These are phyloP conservation scores for Penicillium sp. DNA, from an alignment of 2,329 filamentous ascomycete genomes.

Conservation along the genomic window DNA sequence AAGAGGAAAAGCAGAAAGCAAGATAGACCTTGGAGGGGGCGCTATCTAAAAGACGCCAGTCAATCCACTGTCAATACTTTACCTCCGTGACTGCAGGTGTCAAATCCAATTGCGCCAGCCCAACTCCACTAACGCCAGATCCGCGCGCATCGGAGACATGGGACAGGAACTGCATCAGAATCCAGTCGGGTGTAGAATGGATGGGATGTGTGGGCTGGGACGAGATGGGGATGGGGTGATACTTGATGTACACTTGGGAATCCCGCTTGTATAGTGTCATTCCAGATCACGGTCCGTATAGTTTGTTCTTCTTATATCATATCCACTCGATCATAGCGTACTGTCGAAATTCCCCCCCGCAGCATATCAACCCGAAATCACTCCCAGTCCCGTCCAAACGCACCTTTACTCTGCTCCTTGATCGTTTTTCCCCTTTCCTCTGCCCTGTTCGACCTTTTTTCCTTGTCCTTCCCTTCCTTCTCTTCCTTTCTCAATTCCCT, in stretches of 20 bases:
- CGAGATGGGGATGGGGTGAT: background rate
- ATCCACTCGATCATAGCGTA: no score
- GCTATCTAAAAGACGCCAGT: background rate
- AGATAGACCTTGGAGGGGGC: background rate
- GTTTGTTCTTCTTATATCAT: background rate
- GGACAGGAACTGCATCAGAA: background rate
- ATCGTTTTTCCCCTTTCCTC: conserved; percentile 30
- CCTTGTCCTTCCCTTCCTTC: conserved; percentile 6
- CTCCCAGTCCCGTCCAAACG: background rate
- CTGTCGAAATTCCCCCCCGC: no score
- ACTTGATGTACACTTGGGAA: background rate
- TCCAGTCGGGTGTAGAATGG: background rate
- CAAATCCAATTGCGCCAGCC: background rate
- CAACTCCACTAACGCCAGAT: conserved; percentile 27
- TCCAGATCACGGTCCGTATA: background rate
- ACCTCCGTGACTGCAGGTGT: background rate
- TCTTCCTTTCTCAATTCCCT: conserved; percentile 11
- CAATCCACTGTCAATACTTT: background rate
- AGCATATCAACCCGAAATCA: conserved; percentile 5
- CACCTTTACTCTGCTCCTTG: conserved; percentile 18
- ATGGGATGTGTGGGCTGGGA: background rate
- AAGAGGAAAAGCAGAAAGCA: background rate
- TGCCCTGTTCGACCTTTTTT: conserved; percentile 32
- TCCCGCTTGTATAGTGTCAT: background rate
- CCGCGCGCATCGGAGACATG: conserved; percentile 22